phyloP scores from a whole-genome alignment of 2,329 filamentous ascomycete genomes.

The Pseudocercospora vitis region DNA sequence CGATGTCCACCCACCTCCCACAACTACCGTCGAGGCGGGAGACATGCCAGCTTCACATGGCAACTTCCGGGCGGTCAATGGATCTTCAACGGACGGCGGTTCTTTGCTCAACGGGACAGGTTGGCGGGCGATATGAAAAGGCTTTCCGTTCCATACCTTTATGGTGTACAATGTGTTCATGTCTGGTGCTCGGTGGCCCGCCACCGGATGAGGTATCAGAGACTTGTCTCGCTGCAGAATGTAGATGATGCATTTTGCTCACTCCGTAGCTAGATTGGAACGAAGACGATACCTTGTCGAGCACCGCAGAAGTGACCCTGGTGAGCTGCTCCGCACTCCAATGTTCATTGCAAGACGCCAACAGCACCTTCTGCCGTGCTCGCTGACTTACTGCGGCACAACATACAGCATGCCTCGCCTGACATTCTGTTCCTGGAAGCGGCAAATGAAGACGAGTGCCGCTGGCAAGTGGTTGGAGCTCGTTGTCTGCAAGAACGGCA shows the following conservation, averaged over 20 bases:
- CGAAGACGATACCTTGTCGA: neutral
- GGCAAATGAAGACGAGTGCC: constrained; percentile 10
- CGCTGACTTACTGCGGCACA: neutral
- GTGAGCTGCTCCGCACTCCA: neutral
- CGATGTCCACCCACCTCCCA: constrained; percentile 3
- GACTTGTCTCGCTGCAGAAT: too few species aligned
- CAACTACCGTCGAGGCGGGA: neutral
- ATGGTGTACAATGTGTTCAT: neutral
- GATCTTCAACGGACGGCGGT: constrained; percentile 10
- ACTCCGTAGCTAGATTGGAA: neutral
- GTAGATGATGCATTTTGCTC: neutral
- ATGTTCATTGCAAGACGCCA: too few species aligned
- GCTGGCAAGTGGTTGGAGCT: neutral
- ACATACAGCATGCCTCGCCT: neutral
- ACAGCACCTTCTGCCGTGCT: neutral
- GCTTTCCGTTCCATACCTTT: neutral
- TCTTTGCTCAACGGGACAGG: constrained; percentile 10
- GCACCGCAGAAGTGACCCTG: neutral
- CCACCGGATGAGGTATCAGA: neutral
- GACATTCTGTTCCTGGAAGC: constrained; percentile 4
- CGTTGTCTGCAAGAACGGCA: constrained; percentile 10
- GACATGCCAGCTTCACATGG: constrained; percentile 8
- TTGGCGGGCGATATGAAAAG: constrained; percentile 17
- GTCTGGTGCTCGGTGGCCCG: neutral
- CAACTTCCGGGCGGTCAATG: constrained; percentile 26